Percentiles rank a stretch among this genome's conserved stretches.
Conservation (phyloP, 2,329 filamentous ascomycete species). For the Paecilomyces niveus region DNA sequence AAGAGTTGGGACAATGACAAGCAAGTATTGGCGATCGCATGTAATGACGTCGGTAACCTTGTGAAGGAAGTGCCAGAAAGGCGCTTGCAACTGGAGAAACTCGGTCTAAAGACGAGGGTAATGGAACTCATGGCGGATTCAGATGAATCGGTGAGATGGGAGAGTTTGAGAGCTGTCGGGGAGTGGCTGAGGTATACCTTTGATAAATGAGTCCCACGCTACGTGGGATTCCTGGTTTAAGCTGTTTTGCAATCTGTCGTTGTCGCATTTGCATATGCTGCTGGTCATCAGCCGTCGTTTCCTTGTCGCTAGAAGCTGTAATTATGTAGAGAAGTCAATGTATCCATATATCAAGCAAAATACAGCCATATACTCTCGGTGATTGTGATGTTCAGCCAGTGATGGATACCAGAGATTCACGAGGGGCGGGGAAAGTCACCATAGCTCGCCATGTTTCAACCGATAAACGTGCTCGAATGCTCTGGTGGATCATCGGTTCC, state of each 20-base stretch:
- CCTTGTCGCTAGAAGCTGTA: neutral
- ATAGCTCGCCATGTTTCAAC: neutral
- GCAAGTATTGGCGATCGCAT: constrained; percentile 81
- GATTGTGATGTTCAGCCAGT: neutral
- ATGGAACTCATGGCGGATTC: constrained; percentile 91
- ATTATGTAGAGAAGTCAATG: neutral
- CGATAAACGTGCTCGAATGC: neutral
- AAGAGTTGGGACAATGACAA: constrained; percentile 79
- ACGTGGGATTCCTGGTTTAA: neutral
- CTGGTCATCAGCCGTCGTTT: neutral
- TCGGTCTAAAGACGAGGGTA: constrained; percentile 76
- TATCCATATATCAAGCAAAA: neutral
- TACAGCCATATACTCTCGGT: neutral
- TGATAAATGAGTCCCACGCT: constrained; percentile 33
- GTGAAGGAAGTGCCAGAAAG: constrained; percentile 87
- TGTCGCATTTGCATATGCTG: neutral
- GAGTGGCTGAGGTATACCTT: constrained; percentile 70
- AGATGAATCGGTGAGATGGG: constrained; percentile 86
- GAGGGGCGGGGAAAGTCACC: neutral
- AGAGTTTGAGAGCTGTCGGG: constrained; percentile 77
- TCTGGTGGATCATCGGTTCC: neutral
- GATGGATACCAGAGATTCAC: neutral
- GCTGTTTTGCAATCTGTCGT: neutral
- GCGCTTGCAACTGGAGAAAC: constrained; percentile 69
- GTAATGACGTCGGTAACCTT: constrained; percentile 82